These are phyloP conservation scores for Helotiales sp. DNA, from an alignment of 2,329 filamentous ascomycete genomes.

Conservation along the genomic window DNA sequence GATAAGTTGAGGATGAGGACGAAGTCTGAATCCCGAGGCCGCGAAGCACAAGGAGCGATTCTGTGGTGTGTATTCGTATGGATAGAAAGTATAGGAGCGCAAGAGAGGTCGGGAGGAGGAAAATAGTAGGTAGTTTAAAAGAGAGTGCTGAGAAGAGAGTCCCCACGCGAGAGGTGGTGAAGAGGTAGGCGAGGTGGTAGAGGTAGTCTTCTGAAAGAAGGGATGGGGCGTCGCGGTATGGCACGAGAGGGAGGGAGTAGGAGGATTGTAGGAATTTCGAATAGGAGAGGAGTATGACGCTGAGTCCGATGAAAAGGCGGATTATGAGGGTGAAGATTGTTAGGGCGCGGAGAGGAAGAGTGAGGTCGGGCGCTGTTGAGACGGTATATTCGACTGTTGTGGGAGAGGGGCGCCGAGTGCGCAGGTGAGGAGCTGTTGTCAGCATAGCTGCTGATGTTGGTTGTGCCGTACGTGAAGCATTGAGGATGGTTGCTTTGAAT, in stretches of 20 bases:
- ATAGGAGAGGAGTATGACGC: slow-evolving; percentile 50
- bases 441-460: slow-evolving; percentile 50
- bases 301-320: slow-evolving; percentile 40
- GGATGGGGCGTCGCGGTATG: slow-evolving; percentile 4
- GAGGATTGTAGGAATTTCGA: slow-evolving; percentile 43
- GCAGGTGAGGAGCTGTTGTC: slow-evolving; percentile 58
- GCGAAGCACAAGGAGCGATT: slow-evolving; percentile 84
- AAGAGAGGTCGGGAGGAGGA: slow-evolving; percentile 41
- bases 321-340: slow-evolving; percentile 45
- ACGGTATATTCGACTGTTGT: slow-evolving; percentile 93
- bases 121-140: slow-evolving; percentile 38
- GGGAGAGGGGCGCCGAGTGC: slow-evolving; percentile 69
- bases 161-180: slow-evolving; percentile 35
- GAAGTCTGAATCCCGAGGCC: slow-evolving; percentile 90
- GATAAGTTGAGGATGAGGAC: slow-evolving; percentile 67
- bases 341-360: slow-evolving; percentile 48
- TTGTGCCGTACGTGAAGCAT: slow-evolving; percentile 10
- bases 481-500: slow-evolving; percentile 5
- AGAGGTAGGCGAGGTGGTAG: slow-evolving; percentile 29
- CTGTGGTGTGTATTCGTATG: slow-evolving; percentile 58
- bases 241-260: slow-evolving; percentile 12
- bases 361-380: slow-evolving; percentile 68
- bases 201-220: slow-evolving; percentile 25
- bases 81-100: slow-evolving; percentile 46
- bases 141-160: slow-evolving; percentile 37